Conservation (phyloP, 257 asterid genomes). For the Solanum raphanifolium region DNA sequence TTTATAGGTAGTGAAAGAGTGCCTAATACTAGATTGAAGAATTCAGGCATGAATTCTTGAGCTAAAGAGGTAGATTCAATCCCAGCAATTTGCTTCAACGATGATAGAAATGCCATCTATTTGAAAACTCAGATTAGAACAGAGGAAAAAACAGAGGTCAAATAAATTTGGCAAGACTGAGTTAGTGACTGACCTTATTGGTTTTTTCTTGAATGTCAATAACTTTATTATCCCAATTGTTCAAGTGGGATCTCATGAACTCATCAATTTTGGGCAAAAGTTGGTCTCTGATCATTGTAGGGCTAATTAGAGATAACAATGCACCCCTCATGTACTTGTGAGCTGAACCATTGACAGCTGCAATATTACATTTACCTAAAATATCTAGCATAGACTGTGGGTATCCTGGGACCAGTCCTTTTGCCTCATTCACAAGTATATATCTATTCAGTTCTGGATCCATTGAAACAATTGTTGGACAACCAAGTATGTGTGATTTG, state of each 20-base stretch:
- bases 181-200: constrained; percentile 35
- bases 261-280: constrained; percentile 65
- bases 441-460: constrained; percentile 79
- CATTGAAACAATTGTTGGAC: constrained; percentile 86
- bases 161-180: not conserved
- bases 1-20: constrained; percentile 91
- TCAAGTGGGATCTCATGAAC: constrained; percentile 53
- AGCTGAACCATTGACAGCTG: constrained; percentile 68
- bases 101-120: constrained; percentile 91
- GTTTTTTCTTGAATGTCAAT: constrained; percentile 77
- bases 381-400: constrained; percentile 76
- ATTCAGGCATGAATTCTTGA: constrained; percentile 73
- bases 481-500: constrained; percentile 72
- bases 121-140: constrained; percentile 3
- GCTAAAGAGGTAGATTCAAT: constrained; percentile 57
- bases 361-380: constrained; percentile 71
- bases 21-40: constrained; percentile 84
- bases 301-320: constrained; percentile 54
- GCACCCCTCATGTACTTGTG: constrained; percentile 86
- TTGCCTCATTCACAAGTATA: constrained; percentile 63
- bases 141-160: constrained; percentile 5
- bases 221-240: constrained; percentile 48
- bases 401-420: constrained; percentile 88
- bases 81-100: constrained; percentile 81
- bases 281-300: constrained; percentile 58